Evolutionary conservation across 306 rosid species (phyloP), one percentile per base, ranked within the genome.

Genomic region (Geum urbanum): DNA sequence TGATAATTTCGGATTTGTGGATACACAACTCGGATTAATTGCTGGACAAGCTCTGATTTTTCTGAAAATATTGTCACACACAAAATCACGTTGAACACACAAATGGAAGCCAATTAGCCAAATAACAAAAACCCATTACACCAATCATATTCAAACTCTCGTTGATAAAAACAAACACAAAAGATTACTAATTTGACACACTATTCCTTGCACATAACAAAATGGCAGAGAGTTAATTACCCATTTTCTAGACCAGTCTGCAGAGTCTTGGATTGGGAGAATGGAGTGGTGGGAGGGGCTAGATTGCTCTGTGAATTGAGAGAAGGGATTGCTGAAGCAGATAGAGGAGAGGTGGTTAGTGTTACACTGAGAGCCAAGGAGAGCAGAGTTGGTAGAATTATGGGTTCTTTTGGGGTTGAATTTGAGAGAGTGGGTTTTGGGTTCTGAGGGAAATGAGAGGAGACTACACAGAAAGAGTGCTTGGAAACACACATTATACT

Each of bases 31-130:
- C 0, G 99, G 96, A 91, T 94, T 94, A 41, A 64, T 74, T 11
- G 97, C 86, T 12, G 98, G 98, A 77, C 98, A 94, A 70, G 97
- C 89, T 72, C 92, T 81, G 58, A 94, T 84, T 80, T 88, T 94
- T 67, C 97, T 94, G 89, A 43, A 70, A 69, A 71, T 51, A 39
- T 4, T 16, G 54, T 32, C 49, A 59, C 27, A 39, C 19, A 65
- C 53, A 59, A 27, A 6, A 2, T 45, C 44, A 54, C 2, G 10
- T 2, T 43, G 5, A 32, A 41, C 27, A 22, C 14, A 69, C 5
- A 14, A 2, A 12, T 20, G 24, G 18, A 7, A 12, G 5, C 24
- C 13, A 43, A 55, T 18, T 24, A 24, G 15, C 46, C 20, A 49
- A 48, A 60, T 0, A 14, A 18, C 18, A 37, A 7, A 19, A 69